A percentile compares a stretch with the other conserved stretches of the same genome.
Evolutionary conservation across 805 yeast genomes (phyloP).

Genomic region (Kuraishia piskuri): DNA sequence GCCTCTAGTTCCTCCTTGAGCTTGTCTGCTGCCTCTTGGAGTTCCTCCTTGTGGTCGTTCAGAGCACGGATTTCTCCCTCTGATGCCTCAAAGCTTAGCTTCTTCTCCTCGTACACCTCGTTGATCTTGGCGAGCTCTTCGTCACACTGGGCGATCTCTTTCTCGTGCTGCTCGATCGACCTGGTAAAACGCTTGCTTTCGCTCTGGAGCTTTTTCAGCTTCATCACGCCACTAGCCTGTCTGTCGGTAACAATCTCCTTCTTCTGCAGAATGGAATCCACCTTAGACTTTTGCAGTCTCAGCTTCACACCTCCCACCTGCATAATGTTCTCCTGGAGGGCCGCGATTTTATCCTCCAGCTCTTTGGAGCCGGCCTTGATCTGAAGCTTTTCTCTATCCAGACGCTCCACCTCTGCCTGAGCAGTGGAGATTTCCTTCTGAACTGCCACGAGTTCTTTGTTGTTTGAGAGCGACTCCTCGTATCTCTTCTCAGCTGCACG

Average conservation of each 20-base stretch:
- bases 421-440: slow-evolving; percentile 12
- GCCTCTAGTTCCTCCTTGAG: slow-evolving; percentile 31
- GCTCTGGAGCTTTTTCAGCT: slow-evolving; percentile 52
- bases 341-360: slow-evolving; percentile 46
- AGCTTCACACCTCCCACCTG: slow-evolving; percentile 86
- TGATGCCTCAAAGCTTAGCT: slow-evolving; percentile 18
- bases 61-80: slow-evolving; percentile 24
- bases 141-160: slow-evolving; percentile 29
- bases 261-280: slow-evolving; percentile 63
- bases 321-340: slow-evolving; percentile 70
- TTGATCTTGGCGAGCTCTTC: slow-evolving; percentile 20
- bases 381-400: slow-evolving; percentile 18
- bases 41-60: slow-evolving; percentile 26
- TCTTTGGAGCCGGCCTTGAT: slow-evolving; percentile 41
- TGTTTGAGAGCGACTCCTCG: slow-evolving; percentile 22
- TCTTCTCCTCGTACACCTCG: slow-evolving; percentile 16
- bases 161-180: slow-evolving; percentile 33
- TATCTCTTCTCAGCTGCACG: slow-evolving; percentile 35
- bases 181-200: slow-evolving; percentile 50
- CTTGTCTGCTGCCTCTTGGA: slow-evolving; percentile 31
- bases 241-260: slow-evolving; percentile 52
- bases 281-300: slow-evolving; percentile 72
- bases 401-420: slow-evolving; percentile 25
- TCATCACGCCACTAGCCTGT: slow-evolving; percentile 46
- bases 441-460: slow-evolving; percentile 9